Base-by-base conservation (phyloP, 257 asterid species). In the Pogostemon cablin region DNA sequence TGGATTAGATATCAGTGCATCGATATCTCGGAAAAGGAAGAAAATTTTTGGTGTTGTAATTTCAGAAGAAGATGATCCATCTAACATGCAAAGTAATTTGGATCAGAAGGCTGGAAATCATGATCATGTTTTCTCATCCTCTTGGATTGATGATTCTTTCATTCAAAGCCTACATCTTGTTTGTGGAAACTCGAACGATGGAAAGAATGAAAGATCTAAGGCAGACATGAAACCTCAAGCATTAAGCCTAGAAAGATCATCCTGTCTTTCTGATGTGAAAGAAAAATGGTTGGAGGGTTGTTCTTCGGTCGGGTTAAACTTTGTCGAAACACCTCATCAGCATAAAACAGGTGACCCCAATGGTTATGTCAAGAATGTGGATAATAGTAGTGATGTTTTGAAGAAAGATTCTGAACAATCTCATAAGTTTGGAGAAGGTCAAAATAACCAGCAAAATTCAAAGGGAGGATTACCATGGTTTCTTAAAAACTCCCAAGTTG, bases 21-120 rank as follows among this genome's bases (percentile, higher is more conserved):
- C 86, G 7, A 83, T 78, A 61, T 25, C 65, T 65, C 80, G 48
- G 79, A 81, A 48, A 68, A 89, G 80, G 68, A 79, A 75, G 75
- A 87, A 79, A 58, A 73, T 89, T 9, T 91, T 89, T 43, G 98
- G 96, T 38, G 84, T 89, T 6, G 93, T 87, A 61, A 83, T 91
- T 74, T 80, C 73, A 17, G 95, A 79, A 78, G 87, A 68, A 71
- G 80, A 76, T 59, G 73, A 55, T 65, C 80, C 80, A 55, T 20
- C 72, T 0, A 43, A 17, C 20, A 57, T 3, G 57, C 71, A 61
- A 17, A 77, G 42, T 67, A 11, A 62, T 34, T 35, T 67, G 50
- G 75, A 49, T 32, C 56, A 3, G 40, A 76, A 46, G 15, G 68
- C 37, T 25, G 44, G 58, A 65, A 65, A 64, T 38, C 65, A 42